Conservation (phyloP, 352 stramenopile species). For the Pythium guiyangense region DNA sequence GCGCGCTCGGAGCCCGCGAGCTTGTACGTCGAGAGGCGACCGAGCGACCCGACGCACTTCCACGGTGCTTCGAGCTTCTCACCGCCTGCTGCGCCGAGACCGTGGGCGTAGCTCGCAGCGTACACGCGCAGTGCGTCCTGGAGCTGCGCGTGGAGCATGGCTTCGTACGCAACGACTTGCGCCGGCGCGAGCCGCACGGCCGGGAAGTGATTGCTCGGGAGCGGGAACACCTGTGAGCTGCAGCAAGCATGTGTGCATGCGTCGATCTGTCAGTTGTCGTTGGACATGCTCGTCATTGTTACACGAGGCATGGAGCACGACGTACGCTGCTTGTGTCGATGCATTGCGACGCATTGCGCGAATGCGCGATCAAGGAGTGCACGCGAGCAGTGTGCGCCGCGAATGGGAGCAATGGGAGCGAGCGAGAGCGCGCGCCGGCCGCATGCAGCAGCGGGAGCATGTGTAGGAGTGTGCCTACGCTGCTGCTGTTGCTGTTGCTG, state of each 20-base stretch:
- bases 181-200: slow-evolving; percentile 23
- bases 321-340: slow-evolving; percentile 3
- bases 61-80: slow-evolving; percentile 32
- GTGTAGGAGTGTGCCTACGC: no score
- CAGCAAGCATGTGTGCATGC: neutral
- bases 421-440: no score
- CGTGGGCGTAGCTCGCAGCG: slow-evolving; percentile 14
- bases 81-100: slow-evolving; percentile 11
- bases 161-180: slow-evolving; percentile 25
- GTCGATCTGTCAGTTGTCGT: neutral
- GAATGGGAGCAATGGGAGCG: neutral
- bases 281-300: neutral
- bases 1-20: slow-evolving; percentile 14
- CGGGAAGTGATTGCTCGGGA: slow-evolving; percentile 15
- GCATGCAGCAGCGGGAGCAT: no score
- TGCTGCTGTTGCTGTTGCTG: no score
- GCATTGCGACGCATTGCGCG: slow-evolving; percentile 1
- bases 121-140: slow-evolving; percentile 36
- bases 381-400: neutral
- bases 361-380: neutral
- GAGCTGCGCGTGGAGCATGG: slow-evolving; percentile 38
- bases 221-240: slow-evolving; percentile 9
- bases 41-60: slow-evolving; percentile 29
- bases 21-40: slow-evolving; percentile 41
- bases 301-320: neutral